Base-by-base conservation (phyloP, 768 basidiomycete genomes). In the Mycena amicta region DNA sequence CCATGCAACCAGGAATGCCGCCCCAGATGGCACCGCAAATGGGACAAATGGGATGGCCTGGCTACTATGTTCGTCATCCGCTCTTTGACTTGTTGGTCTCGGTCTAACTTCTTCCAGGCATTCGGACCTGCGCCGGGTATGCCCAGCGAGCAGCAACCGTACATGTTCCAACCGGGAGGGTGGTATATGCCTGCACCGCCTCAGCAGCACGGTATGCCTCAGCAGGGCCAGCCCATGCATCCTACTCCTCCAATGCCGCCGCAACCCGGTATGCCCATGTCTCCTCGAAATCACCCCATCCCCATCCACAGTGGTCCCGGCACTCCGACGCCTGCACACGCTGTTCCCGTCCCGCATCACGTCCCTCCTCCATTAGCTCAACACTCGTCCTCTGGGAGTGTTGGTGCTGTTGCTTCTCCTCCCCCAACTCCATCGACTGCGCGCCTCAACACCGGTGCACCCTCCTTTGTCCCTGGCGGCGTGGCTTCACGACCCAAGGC, bases 301-400 rank as follows among this genome's bases (percentile, higher is more conserved):
- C 79, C 30, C 77, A 81, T 50, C 77, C 75, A 13, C 74, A 66
- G 50, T 66, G 70, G 74, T 4, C 85, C 89, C 13, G 83, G 83
- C 28, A 91, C 90, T 1, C 88, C 90, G n/a, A 88, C 86, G 1
- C 75, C 83, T 55, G 54, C 83, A 2, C 89, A 87, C 56, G 81
- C 89, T 18, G 69, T 81, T 30, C 82, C 86, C 11, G 69, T 74
- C 47, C 67, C 76, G 6, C 63, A 59, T 50, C 66, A 57, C 53
- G 57, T 53, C 22, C 80, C 84, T 28, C 82, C 81, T 0, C 74
- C 81, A 37, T 72, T 78, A 64, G 72, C 80, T 30, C 68, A 82
- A 60, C 68, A 76, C 50, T 77, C 76, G 46, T 73, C 77, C 29
- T 72, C 75, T 25, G 76, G 87, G 6, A 77, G 75, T 52, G 80